Evolutionary conservation across 164 flowering plant species (phyloP).

Genomic region (Magnolia kwangsiensis): DNA sequence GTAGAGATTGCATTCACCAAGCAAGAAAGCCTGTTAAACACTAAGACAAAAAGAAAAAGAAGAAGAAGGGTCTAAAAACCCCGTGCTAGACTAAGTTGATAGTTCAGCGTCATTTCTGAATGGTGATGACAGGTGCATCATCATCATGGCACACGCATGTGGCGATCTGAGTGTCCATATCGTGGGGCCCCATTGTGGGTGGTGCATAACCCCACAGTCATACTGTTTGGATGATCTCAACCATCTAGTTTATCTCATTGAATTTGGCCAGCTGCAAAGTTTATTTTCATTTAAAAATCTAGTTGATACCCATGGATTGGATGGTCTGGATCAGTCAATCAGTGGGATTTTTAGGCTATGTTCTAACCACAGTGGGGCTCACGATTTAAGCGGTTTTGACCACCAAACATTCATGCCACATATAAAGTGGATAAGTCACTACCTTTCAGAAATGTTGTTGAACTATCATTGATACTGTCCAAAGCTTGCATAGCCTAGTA

Average conservation of each 20-base stretch:
- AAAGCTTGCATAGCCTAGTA: constrained; percentile 29
- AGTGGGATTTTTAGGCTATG: neutral
- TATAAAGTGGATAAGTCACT: neutral
- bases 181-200: no score
- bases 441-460: neutral
- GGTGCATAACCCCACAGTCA: no score
- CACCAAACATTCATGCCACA: neutral
- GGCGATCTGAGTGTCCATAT: no score
- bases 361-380: neutral
- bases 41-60: neutral
- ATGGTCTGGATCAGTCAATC: neutral
- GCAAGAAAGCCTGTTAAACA: neutral
- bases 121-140: neutral
- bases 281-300: no score
- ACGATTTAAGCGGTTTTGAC: neutral
- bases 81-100: neutral
- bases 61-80: neutral
- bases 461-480: neutral
- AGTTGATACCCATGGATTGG: neutral
- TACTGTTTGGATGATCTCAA: neutral
- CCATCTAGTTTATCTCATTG: neutral
- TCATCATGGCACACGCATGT: neutral
- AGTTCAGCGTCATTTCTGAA: neutral
- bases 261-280: neutral
- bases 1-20: neutral